Evolutionary conservation across 257 asterid genomes (phyloP).

Genomic region (Craterostigma plantagineum): DNA sequence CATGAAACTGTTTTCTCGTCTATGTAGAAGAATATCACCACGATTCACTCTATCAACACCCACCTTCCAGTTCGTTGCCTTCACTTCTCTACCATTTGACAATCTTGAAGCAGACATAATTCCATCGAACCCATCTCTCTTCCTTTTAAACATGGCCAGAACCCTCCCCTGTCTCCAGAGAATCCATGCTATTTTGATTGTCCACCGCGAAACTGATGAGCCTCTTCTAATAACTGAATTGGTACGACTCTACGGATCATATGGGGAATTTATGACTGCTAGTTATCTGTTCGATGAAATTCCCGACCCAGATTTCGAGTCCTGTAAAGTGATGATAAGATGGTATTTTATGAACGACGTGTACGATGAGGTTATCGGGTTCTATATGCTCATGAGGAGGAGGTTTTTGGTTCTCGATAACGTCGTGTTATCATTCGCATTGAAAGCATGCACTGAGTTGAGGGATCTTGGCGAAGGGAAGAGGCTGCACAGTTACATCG

Average conservation of each 20-base stretch:
- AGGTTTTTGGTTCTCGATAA: conserved; percentile 24
- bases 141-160: conserved; percentile 30
- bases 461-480: conserved; percentile 33
- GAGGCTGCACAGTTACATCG: conserved; percentile 29
- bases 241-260: conserved; percentile 22
- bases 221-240: conserved; percentile 19
- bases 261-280: conserved; percentile 21
- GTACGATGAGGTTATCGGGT: conserved; percentile 22
- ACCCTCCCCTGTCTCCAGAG: conserved; percentile 19
- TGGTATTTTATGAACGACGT: conserved; percentile 45
- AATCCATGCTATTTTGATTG: conserved; percentile 32
- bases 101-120: conserved; percentile 16
- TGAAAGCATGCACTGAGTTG: conserved; percentile 45
- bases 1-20: conserved; percentile 11
- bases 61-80: conserved; percentile 10
- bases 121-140: conserved; percentile 23
- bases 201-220: conserved; percentile 19
- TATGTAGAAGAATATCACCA: conserved; percentile 6
- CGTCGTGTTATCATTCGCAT: conserved; percentile 30
- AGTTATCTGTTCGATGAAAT: conserved; percentile 50
- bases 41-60: conserved; percentile 7
- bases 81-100: conserved; percentile 8
- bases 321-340: conserved; percentile 46
- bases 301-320: conserved; percentile 23
- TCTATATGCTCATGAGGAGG: conserved; percentile 17